A percentile compares a stretch with the other conserved stretches of the same genome.
Conservation (phyloP, 2,329 filamentous ascomycete species). For the Cercospora sojina region DNA sequence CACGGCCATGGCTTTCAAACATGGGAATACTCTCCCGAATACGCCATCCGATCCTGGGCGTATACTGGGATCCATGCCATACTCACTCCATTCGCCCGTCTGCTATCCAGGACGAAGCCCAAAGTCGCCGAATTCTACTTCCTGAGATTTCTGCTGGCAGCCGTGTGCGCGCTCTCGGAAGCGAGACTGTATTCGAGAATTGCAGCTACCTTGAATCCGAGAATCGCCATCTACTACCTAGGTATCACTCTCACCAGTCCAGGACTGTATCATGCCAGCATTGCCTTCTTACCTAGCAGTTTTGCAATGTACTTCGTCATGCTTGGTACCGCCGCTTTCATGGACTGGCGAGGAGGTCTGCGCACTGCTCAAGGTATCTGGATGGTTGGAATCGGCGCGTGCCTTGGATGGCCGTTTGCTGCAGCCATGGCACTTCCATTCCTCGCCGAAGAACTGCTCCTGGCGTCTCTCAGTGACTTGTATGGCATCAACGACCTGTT, state of each 20-base stretch:
- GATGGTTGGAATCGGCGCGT: constrained; percentile 82
- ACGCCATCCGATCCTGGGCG: constrained; percentile 91
- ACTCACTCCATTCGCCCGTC: constrained; percentile 41
- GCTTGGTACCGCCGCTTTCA: constrained; percentile 81
- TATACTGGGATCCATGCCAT: constrained; percentile 80
- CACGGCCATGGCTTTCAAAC: constrained; percentile 94
- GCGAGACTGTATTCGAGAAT: constrained; percentile 77
- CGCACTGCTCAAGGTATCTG: constrained; percentile 81
- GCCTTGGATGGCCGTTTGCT: constrained; percentile 94
- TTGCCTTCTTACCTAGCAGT: constrained; percentile 84
- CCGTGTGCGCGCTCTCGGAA: constrained; percentile 77
- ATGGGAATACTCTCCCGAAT: constrained; percentile 97
- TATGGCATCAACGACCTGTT: constrained; percentile 54
- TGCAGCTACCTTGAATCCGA: constrained; percentile 71
- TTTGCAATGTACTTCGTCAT: constrained; percentile 96
- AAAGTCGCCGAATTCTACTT: constrained; percentile 77
- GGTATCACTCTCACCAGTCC: constrained; percentile 74
- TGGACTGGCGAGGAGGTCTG: constrained; percentile 80
- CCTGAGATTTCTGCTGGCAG: constrained; percentile 71
- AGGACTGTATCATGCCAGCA: constrained; percentile 89
- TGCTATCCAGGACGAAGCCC: constrained; percentile 39
- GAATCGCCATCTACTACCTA: constrained; percentile 82
- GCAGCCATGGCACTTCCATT: constrained; percentile 79
- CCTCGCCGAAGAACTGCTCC: constrained; percentile 70
- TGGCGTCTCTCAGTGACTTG: constrained; percentile 46